These are phyloP conservation scores for Leccinum solheimii DNA, from an alignment of 1,284 basidiomycete species.

Conservation along the genomic window DNA sequence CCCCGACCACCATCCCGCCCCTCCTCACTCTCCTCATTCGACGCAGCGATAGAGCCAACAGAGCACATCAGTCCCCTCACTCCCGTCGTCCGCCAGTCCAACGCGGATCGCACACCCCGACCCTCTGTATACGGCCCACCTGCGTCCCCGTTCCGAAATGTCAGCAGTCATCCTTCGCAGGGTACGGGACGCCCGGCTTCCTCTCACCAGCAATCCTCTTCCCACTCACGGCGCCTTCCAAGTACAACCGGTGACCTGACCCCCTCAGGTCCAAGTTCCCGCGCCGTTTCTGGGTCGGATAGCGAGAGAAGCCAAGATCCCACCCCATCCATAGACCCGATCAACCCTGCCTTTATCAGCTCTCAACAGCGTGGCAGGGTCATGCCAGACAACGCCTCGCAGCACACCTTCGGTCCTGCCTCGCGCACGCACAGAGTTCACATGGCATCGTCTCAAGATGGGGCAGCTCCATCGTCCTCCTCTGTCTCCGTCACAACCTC, in stretches of 20 bases:
- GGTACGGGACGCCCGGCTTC: conserved; percentile 29
- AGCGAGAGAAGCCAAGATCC: conserved; percentile 36
- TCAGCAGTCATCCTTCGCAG: conserved; percentile 45
- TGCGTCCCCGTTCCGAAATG: conserved; percentile 20
- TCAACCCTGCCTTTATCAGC: conserved; percentile 20
- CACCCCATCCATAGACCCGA: conserved; percentile 31
- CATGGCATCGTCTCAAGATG: conserved; percentile 26
- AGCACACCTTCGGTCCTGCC: conserved; percentile 48
- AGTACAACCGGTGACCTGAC: conserved; percentile 5
- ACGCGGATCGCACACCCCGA: conserved; percentile 52
- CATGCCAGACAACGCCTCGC: conserved; percentile 49
- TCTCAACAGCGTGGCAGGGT: conserved; percentile 27
- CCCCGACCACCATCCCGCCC: conserved; percentile 2
- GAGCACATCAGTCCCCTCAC: conserved; percentile 33
- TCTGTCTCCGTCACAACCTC: conserved; percentile 43
- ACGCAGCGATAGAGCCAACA: conserved; percentile 16
- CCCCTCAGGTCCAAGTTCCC: conserved; percentile 9
- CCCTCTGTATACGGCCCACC: conserved; percentile 47
- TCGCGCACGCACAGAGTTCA: conserved; percentile 21
- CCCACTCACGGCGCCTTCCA: conserved; percentile 21
- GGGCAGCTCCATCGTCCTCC: conserved; percentile 43
- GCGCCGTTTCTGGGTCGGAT: conserved; percentile 24
- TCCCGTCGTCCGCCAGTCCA: conserved; percentile 18
- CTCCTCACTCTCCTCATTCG: conserved; percentile 10
- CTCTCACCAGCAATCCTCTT: conserved; percentile 12